Evolutionary conservation across 2,329 filamentous ascomycete genomes (phyloP), one percentile per base, ranked within the genome.

Genomic region (Sporothrix pallida): DNA sequence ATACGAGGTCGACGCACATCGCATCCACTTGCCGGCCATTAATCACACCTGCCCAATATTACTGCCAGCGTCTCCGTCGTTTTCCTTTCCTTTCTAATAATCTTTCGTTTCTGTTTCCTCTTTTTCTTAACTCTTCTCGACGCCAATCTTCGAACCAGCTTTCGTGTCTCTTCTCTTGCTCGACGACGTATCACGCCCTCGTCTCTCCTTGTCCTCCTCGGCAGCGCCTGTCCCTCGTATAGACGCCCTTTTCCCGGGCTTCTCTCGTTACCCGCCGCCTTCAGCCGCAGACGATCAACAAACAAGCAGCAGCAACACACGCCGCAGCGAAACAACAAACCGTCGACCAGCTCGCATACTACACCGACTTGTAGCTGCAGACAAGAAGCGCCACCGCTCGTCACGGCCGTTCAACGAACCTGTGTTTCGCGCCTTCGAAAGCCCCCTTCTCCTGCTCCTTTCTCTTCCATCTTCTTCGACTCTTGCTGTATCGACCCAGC

Each of bases 251-350:
- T 56, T 56, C 46, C 50, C 48, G 31, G 26, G 48, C 17, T 69
- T 15, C 48, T 42, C 65, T 69, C 46, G 65, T 54, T 69, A 50
- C 65, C 65, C 46, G 46, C 48, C 65, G 23, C 46, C 65, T 68
- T 52, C 67, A 70, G 67, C 67, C 67, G 50, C 50, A 52, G 26
- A 56, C 67, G 50, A 70, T 70, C 67, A 42, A 23, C 67, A 70
- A 56, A 42, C 67, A 48, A 69, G 12, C 31, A 69, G 20, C 58
- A 67, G 20, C 65, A 68, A 12, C 23, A 63, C 58, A 44, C 58
- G 10, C 26, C 58, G 58, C 58, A 17, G 62, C 62, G 17, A 56
- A 54, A 37, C 67, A 70, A 50, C 50, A 42, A 23, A 54, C 48
- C 31, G 50, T 12, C 46, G 20, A 70, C n/a, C 7, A 52, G 46